phyloP scores from a whole-genome alignment of 2,329 filamentous ascomycete genomes.

The Fusarium veterinarium region DNA sequence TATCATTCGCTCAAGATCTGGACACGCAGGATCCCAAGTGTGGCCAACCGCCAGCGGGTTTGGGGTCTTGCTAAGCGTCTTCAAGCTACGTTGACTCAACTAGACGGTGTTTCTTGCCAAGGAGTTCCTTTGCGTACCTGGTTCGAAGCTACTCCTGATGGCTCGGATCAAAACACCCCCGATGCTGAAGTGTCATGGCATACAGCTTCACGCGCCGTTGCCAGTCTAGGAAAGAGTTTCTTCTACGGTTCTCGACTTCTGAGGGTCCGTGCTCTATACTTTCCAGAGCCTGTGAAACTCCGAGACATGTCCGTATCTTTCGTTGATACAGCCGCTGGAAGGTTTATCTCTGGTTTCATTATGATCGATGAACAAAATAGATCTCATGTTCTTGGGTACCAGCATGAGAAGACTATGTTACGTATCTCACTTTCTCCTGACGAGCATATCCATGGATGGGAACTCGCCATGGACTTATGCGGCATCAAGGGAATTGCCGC shows the following conservation, averaged over 20 bases:
- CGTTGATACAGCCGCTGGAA: not conserved
- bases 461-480: too few species aligned
- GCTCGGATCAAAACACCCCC: too few species aligned
- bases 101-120: not conserved
- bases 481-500: too few species aligned
- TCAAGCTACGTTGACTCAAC: rapidly evolving
- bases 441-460: too few species aligned
- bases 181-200: not conserved
- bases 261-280: not conserved
- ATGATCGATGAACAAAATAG: too few species aligned
- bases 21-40: not conserved
- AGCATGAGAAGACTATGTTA: too few species aligned
- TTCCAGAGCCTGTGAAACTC: not conserved
- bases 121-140: not conserved
- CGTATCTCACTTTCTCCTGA: too few species aligned
- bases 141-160: not conserved
- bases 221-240: rapidly evolving
- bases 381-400: too few species aligned
- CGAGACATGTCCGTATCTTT: conserved; percentile 16
- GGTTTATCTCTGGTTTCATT: conserved; percentile 15
- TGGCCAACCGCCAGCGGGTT: conserved; percentile 21
- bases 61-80: conserved; percentile 1
- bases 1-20: not conserved
- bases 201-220: not conserved
- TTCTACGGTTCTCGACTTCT: conserved; percentile 1